phyloP scores from a whole-genome alignment of 139 green algal genomes.

The Chlamydomonas sp. region DNA sequence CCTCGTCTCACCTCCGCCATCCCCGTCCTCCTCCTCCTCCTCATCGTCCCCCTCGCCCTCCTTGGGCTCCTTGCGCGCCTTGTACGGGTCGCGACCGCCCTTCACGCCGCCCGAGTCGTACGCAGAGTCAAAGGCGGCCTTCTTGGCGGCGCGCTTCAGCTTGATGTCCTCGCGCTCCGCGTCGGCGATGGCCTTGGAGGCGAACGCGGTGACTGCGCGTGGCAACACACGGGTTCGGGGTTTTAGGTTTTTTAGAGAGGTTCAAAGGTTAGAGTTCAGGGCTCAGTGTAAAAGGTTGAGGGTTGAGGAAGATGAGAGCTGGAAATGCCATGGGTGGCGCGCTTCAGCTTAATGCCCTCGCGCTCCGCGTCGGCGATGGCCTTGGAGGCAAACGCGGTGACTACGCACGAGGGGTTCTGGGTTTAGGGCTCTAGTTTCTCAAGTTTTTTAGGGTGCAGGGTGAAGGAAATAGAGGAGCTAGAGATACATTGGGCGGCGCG shows the following conservation, averaged over 20 bases:
- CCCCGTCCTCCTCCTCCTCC: constrained; percentile 15
- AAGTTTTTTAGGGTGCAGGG: too few relatives aligned
- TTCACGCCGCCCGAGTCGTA: constrained; percentile 20
- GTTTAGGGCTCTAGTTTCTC: too few relatives aligned
- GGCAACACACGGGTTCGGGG: too few relatives aligned
- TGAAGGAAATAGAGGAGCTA: too few relatives aligned
- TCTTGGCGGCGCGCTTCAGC: constrained; percentile 64
- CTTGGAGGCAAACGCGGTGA: constrained; percentile 48
- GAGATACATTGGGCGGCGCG: constrained; percentile 76
- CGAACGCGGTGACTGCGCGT: constrained; percentile 50
- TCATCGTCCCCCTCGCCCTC: constrained; percentile 20
- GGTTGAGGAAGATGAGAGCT: background rate
- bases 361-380: constrained; percentile 53
- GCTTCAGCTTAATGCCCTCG: too few relatives aligned
- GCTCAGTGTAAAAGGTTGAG: background rate
- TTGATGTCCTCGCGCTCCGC: constrained; percentile 45
- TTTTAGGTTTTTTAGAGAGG: too few relatives aligned
- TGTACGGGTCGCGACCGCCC: too few relatives aligned
- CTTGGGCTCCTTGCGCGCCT: background rate
- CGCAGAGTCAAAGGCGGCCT: constrained; percentile 68
- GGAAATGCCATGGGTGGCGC: too few relatives aligned
- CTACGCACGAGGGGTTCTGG: too few relatives aligned
- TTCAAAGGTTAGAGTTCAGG: background rate
- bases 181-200: constrained; percentile 54
- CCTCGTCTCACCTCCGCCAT: constrained; percentile 15